Percentiles rank a stretch among this genome's conserved stretches.
phyloP scores from a whole-genome alignment of 208 protist species.

The Leishmania martiniquensis region DNA sequence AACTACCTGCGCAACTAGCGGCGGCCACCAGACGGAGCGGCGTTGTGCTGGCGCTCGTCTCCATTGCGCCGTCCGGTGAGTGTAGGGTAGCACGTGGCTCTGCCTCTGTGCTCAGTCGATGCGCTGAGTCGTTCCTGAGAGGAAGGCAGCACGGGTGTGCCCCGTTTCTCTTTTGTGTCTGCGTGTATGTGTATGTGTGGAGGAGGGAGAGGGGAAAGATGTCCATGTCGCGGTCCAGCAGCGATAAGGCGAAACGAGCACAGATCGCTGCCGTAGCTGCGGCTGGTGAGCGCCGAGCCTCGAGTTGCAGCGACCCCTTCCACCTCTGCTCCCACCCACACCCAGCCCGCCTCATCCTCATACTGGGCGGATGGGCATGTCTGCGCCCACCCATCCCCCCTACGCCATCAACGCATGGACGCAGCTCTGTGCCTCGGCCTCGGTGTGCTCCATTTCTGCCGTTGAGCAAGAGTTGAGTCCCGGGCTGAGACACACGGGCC shows the following conservation, averaged over 20 bases:
- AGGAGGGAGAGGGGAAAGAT: too few relatives aligned
- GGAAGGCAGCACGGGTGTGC: background rate
- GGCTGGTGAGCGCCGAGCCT: background rate
- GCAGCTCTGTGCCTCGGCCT: too few relatives aligned
- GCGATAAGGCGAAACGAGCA: background rate
- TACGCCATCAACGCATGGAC: background rate
- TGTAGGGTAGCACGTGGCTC: background rate
- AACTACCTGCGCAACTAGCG: slow-evolving; percentile 80
- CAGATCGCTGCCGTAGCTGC: background rate
- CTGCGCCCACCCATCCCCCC: background rate
- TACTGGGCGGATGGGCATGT: background rate
- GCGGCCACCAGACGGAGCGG: background rate
- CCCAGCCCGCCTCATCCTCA: background rate
- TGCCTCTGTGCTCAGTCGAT: background rate
- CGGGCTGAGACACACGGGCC: too few relatives aligned
- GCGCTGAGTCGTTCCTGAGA: background rate
- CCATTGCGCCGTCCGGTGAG: background rate
- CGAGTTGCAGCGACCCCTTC: background rate
- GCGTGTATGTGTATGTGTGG: too few relatives aligned
- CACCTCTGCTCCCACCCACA: too few relatives aligned
- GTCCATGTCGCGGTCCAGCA: background rate
- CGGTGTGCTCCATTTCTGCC: too few relatives aligned
- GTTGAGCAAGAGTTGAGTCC: too few relatives aligned
- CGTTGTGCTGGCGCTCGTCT: background rate
- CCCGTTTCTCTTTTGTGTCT: background rate